Evolutionary conservation across 345 rosid species (phyloP).

Genomic region (Populus ilicifolia): DNA sequence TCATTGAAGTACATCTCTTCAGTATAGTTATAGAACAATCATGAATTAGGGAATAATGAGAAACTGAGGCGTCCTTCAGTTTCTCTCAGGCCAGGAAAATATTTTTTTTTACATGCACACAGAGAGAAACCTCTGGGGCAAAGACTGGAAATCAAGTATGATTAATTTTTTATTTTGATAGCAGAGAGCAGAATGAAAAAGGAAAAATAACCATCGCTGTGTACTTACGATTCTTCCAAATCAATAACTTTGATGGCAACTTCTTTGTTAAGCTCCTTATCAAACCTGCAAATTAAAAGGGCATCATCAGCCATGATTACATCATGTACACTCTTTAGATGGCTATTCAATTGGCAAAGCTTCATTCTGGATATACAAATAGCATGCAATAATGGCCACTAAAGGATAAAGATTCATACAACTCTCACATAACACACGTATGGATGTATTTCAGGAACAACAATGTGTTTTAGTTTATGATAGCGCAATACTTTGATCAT

Average conservation of each 20-base stretch:
- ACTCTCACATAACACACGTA: not conserved
- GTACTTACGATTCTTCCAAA: slow-evolving; percentile 96
- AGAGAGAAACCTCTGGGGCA: not conserved
- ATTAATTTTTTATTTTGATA: not conserved
- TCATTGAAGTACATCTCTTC: not conserved
- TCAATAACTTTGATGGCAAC: slow-evolving; percentile 99
- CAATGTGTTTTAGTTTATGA: not conserved
- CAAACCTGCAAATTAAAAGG: slow-evolving; percentile 67
- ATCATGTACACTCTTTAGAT: not conserved
- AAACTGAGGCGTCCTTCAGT: not conserved
- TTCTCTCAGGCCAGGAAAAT: not conserved
- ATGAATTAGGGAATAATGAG: not conserved
- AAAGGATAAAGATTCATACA: not conserved
- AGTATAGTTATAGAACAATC: not conserved
- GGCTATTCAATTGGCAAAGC: not conserved
- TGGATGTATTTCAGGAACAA: not conserved
- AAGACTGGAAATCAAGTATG: not conserved
- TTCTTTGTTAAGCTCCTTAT: slow-evolving; percentile 86
- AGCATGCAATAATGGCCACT: not conserved
- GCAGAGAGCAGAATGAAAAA: not conserved
- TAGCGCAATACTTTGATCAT: not conserved
- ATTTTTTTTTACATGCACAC: not conserved
- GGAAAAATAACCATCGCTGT: slow-evolving; percentile 1
- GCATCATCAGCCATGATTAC: slow-evolving; percentile 17
- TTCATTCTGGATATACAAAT: not conserved